Conservation (phyloP, 192 early-diverging fungal species). For the Podila epigama region DNA sequence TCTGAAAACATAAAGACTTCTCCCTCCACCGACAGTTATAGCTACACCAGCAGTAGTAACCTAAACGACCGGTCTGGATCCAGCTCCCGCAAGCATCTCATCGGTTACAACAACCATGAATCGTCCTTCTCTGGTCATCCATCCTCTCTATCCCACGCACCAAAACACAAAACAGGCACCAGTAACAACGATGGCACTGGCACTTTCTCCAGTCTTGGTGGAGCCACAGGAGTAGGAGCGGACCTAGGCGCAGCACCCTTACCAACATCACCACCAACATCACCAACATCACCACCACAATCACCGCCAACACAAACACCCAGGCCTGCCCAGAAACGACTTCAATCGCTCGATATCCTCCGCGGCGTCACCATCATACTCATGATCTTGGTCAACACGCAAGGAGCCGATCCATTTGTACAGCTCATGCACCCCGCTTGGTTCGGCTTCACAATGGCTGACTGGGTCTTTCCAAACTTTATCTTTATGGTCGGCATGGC, state of each 20-base stretch:
- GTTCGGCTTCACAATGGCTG: slow-evolving; percentile 56
- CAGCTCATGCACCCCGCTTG: slow-evolving; percentile 48
- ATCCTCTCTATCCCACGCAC: too few species aligned
- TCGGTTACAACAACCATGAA: too few species aligned
- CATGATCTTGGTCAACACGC: slow-evolving; percentile 64
- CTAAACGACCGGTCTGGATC: too few species aligned
- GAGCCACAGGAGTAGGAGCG: too few species aligned
- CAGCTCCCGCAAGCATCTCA: too few species aligned
- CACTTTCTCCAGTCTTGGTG: too few species aligned
- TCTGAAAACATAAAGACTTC: background rate
- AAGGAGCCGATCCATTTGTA: slow-evolving; percentile 43
- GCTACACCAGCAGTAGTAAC: too few species aligned
- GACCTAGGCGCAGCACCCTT: background rate
- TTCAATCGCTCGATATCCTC: slow-evolving; percentile 52
- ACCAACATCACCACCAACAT: background rate
- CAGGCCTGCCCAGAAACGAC: slow-evolving; percentile 7
- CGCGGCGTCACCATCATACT: slow-evolving; percentile 54
- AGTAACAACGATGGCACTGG: too few species aligned
- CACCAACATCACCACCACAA: background rate
- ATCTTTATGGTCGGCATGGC: slow-evolving; percentile 61
- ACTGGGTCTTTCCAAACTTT: slow-evolving; percentile 65
- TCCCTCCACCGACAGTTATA: background rate
- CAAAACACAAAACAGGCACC: too few species aligned
- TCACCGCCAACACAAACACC: background rate
- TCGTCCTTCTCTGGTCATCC: too few species aligned